A percentile compares a stretch with the other conserved stretches of the same genome.
These are phyloP conservation scores for Pistacia atlantica DNA, from an alignment of 345 rosid species.

Conservation along the genomic window DNA sequence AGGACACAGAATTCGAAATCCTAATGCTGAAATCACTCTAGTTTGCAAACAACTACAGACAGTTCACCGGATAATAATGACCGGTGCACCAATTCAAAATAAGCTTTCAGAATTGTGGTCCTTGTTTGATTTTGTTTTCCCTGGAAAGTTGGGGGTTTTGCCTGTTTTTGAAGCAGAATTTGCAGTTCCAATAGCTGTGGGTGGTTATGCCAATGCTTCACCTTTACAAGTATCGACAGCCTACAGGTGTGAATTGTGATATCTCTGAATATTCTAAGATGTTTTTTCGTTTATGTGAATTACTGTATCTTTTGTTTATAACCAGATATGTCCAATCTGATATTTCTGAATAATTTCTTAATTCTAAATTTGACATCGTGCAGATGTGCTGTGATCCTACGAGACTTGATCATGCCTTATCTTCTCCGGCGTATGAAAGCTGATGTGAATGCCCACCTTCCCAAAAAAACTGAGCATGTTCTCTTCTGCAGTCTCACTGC, in stretches of 20 bases:
- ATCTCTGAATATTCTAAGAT: constrained; percentile 21
- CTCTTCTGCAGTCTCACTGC: constrained; percentile 93
- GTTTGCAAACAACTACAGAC: constrained; percentile 98
- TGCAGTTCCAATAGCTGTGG: constrained; percentile 91
- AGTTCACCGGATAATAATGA: constrained; percentile 92
- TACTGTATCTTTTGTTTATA: neutral
- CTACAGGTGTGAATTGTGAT: constrained; percentile 57
- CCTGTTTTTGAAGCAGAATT: constrained; percentile 99
- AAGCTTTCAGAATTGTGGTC: constrained; percentile 93
- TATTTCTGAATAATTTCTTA: constrained; percentile 16
- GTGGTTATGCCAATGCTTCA: constrained; percentile 98
- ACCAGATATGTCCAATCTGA: neutral
- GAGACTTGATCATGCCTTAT: constrained; percentile 97
- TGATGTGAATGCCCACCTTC: constrained; percentile 84
- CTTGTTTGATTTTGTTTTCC: constrained; percentile 97
- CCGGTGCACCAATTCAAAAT: constrained; percentile 98
- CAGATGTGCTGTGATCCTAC: constrained; percentile 98
- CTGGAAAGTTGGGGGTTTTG: constrained; percentile 93
- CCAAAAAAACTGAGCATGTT: constrained; percentile 93
- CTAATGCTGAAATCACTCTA: constrained; percentile 87
- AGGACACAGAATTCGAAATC: constrained; percentile 97
- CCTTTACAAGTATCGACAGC: constrained; percentile 98
- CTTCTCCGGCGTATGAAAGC: constrained; percentile 95
- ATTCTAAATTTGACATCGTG: constrained; percentile 23
- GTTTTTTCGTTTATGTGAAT: neutral